Evolutionary conservation across 176 grass and related monocot genomes (phyloP).

Genomic region (Oryza australiensis): DNA sequence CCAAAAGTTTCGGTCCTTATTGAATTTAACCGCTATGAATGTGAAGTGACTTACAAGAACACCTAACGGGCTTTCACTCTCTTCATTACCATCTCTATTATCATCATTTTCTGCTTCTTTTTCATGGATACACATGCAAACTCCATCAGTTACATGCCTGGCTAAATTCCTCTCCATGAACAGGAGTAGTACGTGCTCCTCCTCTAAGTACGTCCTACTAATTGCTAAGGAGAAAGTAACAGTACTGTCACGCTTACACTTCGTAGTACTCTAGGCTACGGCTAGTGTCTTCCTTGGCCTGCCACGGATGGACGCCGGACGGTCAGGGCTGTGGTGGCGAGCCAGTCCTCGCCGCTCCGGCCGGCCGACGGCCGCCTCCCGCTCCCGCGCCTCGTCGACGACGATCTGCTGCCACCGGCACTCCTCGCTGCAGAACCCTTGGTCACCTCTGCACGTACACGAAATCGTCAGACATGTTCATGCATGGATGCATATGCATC

Average conservation of each 20-base stretch:
- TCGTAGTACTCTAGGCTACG: slow-evolving; percentile 32
- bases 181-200: neutral
- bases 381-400: slow-evolving; percentile 49
- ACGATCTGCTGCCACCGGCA: slow-evolving; percentile 55
- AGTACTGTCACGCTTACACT: neutral
- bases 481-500: neutral
- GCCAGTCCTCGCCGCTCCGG: slow-evolving; percentile 23
- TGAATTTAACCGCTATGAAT: no score
- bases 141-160: neutral
- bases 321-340: slow-evolving; percentile 27
- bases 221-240: neutral
- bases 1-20: no score
- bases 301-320: slow-evolving; percentile 23
- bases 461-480: neutral
- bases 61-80: no score
- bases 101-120: no score
- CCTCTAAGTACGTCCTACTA: no score
- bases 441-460: slow-evolving; percentile 45
- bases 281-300: slow-evolving; percentile 37
- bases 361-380: neutral
- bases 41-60: no score
- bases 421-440: slow-evolving; percentile 70
- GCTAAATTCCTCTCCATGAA: neutral
- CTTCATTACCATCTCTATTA: neutral
- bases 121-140: neutral